Base-by-base conservation (phyloP, 2,329 filamentous ascomycete species). In the Ampelomyces quisqualis region DNA sequence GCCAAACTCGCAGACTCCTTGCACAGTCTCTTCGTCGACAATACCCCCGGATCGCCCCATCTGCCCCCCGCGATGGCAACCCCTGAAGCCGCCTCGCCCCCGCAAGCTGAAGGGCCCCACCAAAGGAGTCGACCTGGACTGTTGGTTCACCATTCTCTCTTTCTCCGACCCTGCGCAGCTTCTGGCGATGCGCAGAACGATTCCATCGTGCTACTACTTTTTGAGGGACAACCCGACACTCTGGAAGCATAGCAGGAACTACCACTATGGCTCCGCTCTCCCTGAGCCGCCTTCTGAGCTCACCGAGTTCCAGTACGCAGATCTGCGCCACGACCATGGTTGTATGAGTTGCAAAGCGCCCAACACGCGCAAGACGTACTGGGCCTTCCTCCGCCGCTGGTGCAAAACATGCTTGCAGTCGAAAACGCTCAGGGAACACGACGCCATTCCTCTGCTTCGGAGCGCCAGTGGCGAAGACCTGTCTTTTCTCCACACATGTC, bases 341-440 rank as follows among this genome's bases (percentile, higher is more conserved):
- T 72, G 70, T 50, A 68, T 68, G 60, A 62, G 57, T 20, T 71
- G 69, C 47, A 49, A 53, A 10, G 55, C 66, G 9, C 53, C 51
- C 4, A 60, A 56, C 22, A 67, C 67, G 5, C 59, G 69, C 47
- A 71, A 70, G 49, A 68, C 68, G 4, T 72, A 71, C 42, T 72
- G 70, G 70, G 66, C 66, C 2, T 71, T 71, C 34, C 59, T 67
- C 15, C 62, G 67, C 8, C 64, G 70, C n/a, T 71, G 67, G 67
- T 72, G 70, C 49, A 65, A 67, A 35, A 47, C 49, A 7, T 72
- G 69, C 43, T 53, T 71, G 34, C 56, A 58, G 11, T 46, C 49
- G 7, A 68, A 69, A 36, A 63, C 58, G 5, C 34, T 64, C 24
- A 58, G 57, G 38, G 57, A 67, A 41, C 54, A 57, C 17, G 65